Evolutionary conservation across 495 filamentous ascomycete species (phyloP), one percentile per base, ranked within the genome.

Genomic region (Penicillium paxilli): DNA sequence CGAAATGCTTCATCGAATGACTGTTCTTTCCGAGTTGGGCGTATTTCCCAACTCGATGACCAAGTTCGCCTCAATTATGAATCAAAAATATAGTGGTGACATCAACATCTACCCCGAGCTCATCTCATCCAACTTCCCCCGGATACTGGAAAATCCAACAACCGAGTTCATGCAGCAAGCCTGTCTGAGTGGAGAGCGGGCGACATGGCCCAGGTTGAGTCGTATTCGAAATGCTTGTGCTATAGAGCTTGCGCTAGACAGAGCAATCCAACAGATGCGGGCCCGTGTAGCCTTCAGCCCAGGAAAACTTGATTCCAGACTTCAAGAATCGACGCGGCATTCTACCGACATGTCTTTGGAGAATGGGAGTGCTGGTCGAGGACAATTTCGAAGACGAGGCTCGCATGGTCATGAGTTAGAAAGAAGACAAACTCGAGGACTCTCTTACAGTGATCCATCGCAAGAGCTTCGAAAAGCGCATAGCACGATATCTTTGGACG

Each of bases 61-160:
- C 26, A 97, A 96, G 62, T 74, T 83, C 6, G 81, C 85, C 24
- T 91, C 88, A 0, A 86, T 97, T 19, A 74, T 96, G 44, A 91
- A 86, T 56, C 92, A 97, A 61, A 90, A 87, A 56, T 97, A 97
- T 59, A 89, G 87, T 3, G 93, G 93, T n/a, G 91, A 97, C 68
- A 96, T 97, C 67, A 97, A 89, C 42, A 96, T 97, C 47, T 81
- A 96, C 46, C 92, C 92, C 0, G 83, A 89, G 49, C 87, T 96
- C 45, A 78, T 82, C 2, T 85, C 87, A 26, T 75, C 80, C 5
- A 86, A 95, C 55, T 84, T 96, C 28, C 89, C 86, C 3, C 79
- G 81, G 16, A 87, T 96, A 28, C 70, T 97, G 20, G 87, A 80
- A 53, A 97, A 97, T 51, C 92, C 92, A n/a, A 95, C 88, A 0